These are phyloP conservation scores for Secale cereale DNA, from an alignment of 176 grass and related monocot species.

Conservation along the genomic window DNA sequence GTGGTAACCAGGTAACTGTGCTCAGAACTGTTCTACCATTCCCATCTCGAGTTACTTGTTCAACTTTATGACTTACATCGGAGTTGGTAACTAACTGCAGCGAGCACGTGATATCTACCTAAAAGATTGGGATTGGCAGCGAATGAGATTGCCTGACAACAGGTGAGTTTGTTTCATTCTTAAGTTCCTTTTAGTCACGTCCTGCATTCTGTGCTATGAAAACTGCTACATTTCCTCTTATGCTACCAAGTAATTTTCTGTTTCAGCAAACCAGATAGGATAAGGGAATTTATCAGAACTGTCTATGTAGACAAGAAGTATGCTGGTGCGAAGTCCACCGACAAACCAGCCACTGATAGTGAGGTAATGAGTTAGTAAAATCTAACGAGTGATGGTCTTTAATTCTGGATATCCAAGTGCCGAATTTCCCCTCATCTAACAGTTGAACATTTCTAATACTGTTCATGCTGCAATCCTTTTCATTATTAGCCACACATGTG, in stretches of 20 bases:
- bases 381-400: neutral
- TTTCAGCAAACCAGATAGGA: conserved; percentile 85
- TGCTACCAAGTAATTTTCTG: neutral
- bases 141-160: conserved; percentile 87
- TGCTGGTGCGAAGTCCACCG: conserved; percentile 48
- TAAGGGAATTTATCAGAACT: conserved; percentile 93
- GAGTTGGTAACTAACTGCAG: conserved; percentile 48
- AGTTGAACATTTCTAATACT: neutral
- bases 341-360: conserved; percentile 42
- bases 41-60: neutral
- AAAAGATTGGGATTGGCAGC: conserved; percentile 93
- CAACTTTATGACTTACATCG: conserved; percentile 3
- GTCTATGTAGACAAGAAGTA: conserved; percentile 99
- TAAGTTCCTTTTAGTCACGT: conserved; percentile 5
- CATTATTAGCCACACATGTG: neutral
- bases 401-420: conserved; percentile 16
- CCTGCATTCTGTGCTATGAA: neutral
- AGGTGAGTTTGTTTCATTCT: conserved; percentile 46
- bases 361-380: conserved; percentile 53
- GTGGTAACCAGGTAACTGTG: conserved; percentile 85
- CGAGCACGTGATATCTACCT: conserved; percentile 81
- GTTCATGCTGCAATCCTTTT: conserved; percentile 6
- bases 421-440: conserved; percentile 12
- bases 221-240: conserved; percentile 22
- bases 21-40: neutral